phyloP scores from a whole-genome alignment of 176 grass and related monocot genomes.

The Cymbopogon citratus region DNA sequence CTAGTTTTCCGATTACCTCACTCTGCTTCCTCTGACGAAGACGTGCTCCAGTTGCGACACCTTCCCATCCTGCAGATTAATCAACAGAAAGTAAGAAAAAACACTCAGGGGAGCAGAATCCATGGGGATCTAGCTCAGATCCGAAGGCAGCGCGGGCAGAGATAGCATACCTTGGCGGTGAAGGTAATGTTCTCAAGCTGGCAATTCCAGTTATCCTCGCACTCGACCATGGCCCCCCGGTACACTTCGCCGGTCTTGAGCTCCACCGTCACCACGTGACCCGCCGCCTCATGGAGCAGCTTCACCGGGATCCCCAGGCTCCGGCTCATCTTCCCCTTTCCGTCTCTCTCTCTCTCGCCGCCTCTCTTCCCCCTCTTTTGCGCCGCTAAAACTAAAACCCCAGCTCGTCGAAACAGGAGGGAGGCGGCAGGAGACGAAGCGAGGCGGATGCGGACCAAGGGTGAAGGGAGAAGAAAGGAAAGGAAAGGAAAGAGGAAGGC shows the following conservation, averaged over 20 bases:
- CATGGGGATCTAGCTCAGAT: too few relatives aligned
- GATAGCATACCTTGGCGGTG: conserved; percentile 55
- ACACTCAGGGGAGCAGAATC: too few relatives aligned
- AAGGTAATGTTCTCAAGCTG: conserved; percentile 43
- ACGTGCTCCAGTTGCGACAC: conserved; percentile 65
- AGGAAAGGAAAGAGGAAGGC: neutral
- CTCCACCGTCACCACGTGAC: conserved; percentile 90
- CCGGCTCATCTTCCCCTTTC: conserved; percentile 72
- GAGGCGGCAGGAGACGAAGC: too few relatives aligned
- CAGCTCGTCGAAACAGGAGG: too few relatives aligned
- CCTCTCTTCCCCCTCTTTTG: neutral
- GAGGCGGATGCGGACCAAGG: neutral
- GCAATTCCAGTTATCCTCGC: conserved; percentile 64
- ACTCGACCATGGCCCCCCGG: conserved; percentile 61
- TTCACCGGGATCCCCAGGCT: conserved; percentile 90
- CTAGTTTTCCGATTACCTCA: too few relatives aligned
- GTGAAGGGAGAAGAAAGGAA: too few relatives aligned
- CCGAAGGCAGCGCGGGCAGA: too few relatives aligned
- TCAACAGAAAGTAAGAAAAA: too few relatives aligned
- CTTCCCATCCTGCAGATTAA: conserved; percentile 66
- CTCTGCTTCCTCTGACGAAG: conserved; percentile 62
- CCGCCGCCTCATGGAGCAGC: conserved; percentile 88
- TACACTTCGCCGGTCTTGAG: conserved; percentile 70
- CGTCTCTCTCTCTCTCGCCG: neutral
- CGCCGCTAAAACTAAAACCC: conserved; percentile 36